Base-by-base conservation (phyloP, 2,329 filamentous ascomycete species). In the Colletotrichum agaves region DNA sequence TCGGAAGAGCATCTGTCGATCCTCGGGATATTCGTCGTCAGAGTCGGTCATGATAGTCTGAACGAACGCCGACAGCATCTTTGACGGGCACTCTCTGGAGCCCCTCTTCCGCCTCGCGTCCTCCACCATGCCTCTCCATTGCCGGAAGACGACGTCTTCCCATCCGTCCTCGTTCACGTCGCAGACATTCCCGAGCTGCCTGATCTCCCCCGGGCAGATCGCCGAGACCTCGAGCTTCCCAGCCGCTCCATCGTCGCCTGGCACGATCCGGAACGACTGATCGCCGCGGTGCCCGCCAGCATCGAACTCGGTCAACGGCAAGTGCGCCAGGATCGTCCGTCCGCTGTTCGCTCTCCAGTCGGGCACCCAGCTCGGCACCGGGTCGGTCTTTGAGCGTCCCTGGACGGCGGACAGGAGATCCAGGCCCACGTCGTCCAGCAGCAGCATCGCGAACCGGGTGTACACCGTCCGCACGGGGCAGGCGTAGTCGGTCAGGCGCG, bases 361-460 rank as follows among this genome's bases (percentile, higher is more conserved):
- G 3, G 61, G 52, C 3, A 58, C 52, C 61, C 61, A 63, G 50
- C 43, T 63, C 1, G 61, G 52, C 13, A 58, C 8, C 10, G 3
- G 15, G 3, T 17, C 13, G 5, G 19, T 4, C 5, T 23, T 13
- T 3, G 37, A 4, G 15, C 49, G 47, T 6, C 59, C 59, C 17
- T 58, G 61, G 19, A 63, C 31, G 1, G 52, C 11, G 11, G 61
- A 63, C 15, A 63, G 52, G 17, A 63, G 43, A 21, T 63, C 61
- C 7, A 63, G 12, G 1, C 61, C 61, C 5, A 39, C 11, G 12
- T 56, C 13, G 3, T 57, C 21, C 15, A 58, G n/a, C 15, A 63
- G 43, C 11, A 49, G n/a, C 7, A 11, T 49, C 23, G 61, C 61
- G 35, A 57, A 63, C 6, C 35, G 31, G 1, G 43, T 49, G n/a